Evolutionary conservation across 108 stramenopile species (phyloP).

Genomic region (Discostella pseudostelligera): DNA sequence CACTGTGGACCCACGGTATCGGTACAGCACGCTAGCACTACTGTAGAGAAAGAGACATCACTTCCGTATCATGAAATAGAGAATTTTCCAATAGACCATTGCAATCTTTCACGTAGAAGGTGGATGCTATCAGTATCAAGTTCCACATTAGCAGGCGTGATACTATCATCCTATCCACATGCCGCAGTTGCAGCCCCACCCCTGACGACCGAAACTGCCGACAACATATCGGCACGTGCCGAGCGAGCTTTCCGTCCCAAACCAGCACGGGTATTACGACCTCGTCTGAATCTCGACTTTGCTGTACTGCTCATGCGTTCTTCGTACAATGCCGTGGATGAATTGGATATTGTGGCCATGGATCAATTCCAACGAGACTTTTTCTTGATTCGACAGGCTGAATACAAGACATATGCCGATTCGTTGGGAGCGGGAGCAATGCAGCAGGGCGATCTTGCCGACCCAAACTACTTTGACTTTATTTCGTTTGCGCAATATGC

Average conservation of each 20-base stretch:
- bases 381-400: conserved; percentile 70
- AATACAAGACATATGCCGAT: conserved; percentile 69
- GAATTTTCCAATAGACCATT: not conserved
- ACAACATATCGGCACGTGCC: conserved; percentile 53
- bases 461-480: conserved; percentile 91
- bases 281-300: conserved; percentile 74
- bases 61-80: not conserved
- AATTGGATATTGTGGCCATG: conserved; percentile 79
- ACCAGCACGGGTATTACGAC: conserved; percentile 64
- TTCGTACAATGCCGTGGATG: conserved; percentile 79
- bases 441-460: conserved; percentile 76
- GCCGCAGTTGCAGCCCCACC: conserved; percentile 61
- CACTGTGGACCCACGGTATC: not conserved
- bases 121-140: conserved; percentile 5
- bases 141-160: not conserved
- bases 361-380: conserved; percentile 90
- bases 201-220: conserved; percentile 61
- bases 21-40: not conserved
- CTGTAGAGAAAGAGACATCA: not conserved
- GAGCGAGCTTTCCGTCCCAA: conserved; percentile 64
- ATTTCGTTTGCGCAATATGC: conserved; percentile 85
- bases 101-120: conserved; percentile 20
- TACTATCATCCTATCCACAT: not conserved
- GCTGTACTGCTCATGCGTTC: conserved; percentile 83
- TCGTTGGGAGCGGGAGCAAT: conserved; percentile 61